Evolutionary conservation across 371 early-diverging fungal species (phyloP).

Genomic region (Mortierella sp.): DNA sequence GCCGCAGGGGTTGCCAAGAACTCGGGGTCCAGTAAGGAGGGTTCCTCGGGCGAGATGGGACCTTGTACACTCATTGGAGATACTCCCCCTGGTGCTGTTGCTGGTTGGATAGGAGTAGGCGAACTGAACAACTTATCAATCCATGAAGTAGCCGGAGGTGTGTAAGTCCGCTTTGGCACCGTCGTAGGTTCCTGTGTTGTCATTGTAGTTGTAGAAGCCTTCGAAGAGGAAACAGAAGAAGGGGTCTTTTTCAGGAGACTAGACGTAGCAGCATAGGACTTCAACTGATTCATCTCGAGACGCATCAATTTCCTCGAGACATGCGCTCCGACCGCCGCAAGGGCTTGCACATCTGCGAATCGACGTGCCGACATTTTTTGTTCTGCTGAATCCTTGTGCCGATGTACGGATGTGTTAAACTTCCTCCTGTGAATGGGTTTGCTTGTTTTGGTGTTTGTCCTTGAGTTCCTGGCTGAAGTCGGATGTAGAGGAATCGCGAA

Average conservation of each 20-base stretch:
- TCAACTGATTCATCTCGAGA: constrained; percentile 43
- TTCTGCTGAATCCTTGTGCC: not conserved
- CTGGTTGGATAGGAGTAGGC: constrained; percentile 4
- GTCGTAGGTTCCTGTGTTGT: not conserved
- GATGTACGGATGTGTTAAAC: not conserved
- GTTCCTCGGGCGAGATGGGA: constrained; percentile 11
- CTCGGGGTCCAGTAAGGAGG: constrained; percentile 37
- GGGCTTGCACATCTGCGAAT: constrained; percentile 50
- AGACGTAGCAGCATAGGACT: constrained; percentile 47
- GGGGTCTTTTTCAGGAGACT: constrained; percentile 33
- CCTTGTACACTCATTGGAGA: not conserved
- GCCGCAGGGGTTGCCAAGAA: constrained; percentile 52
- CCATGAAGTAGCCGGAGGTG: constrained; percentile 22
- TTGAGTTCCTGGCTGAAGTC: not conserved
- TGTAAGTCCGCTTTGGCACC: not conserved
- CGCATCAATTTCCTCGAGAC: constrained; percentile 43
- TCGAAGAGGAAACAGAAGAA: not conserved
- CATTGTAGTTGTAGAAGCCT: too few species aligned
- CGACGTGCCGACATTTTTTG: constrained; percentile 60
- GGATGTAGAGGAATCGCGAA: not conserved
- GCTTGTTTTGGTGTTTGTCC: not conserved
- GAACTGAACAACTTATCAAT: constrained; percentile 43
- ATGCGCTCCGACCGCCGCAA: constrained; percentile 35
- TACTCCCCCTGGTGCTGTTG: not conserved
- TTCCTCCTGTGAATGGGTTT: not conserved